Conservation (phyloP, 2,329 filamentous ascomycete species). For the Cercospora sp. region DNA sequence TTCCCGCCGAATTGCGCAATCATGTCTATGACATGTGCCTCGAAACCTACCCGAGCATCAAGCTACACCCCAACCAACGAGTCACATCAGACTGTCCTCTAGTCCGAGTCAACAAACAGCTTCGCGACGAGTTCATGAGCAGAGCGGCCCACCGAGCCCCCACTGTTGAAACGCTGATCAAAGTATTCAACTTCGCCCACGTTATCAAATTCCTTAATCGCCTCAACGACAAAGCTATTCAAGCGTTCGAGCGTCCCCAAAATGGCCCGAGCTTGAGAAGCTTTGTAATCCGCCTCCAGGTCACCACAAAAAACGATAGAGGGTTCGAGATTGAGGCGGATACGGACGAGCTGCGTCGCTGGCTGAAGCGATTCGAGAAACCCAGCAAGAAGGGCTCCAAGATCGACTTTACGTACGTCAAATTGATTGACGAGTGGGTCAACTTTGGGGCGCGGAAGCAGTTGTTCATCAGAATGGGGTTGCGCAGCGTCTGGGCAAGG, state of each 20-base stretch:
- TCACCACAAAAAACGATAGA: background rate
- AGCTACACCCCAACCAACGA: background rate
- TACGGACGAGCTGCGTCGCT: background rate
- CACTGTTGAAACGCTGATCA: background rate
- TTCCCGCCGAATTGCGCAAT: background rate
- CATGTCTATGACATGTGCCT: background rate
- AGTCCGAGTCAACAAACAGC: conserved; percentile 2
- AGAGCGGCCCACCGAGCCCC: background rate
- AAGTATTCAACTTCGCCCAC: conserved; percentile 13
- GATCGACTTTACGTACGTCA: background rate
- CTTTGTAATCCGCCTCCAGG: background rate
- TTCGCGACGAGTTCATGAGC: conserved; percentile 14
- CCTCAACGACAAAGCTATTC: background rate
- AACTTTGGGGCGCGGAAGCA: background rate
- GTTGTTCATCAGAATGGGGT: background rate
- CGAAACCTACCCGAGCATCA: background rate
- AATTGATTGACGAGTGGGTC: background rate
- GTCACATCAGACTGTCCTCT: background rate
- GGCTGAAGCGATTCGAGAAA: background rate
- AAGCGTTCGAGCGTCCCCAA: background rate
- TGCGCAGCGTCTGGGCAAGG: background rate
- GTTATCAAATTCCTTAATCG: conserved; percentile 17
- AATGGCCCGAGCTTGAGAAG: background rate
- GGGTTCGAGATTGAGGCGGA: background rate
- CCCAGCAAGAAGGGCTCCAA: background rate